Evolutionary conservation across 768 basidiomycete species (phyloP).

Genomic region (Hypholoma sublateritium): DNA sequence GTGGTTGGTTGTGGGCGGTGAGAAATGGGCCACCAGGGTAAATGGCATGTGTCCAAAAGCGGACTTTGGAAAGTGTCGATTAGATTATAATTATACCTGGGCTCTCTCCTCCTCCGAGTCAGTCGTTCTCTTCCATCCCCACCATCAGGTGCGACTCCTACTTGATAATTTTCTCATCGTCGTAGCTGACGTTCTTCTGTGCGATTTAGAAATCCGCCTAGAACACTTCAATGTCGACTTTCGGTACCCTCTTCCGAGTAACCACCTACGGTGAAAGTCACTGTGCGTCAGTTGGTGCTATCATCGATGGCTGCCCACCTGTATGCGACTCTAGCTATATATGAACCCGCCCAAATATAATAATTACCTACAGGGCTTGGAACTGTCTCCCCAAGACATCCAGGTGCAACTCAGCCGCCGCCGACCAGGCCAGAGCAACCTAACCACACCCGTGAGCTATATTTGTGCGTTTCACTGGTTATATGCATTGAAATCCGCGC

Average conservation of each 20-base stretch:
- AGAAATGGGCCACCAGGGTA: neutral
- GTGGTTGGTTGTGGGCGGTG: constrained; percentile 7
- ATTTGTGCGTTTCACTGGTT: neutral
- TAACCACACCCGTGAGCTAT: constrained; percentile 86
- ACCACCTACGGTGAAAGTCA: constrained; percentile 99
- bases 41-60: constrained; percentile 13
- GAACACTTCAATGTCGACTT: constrained; percentile 69
- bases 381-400: constrained; percentile 78
- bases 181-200: neutral
- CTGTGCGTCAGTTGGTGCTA: constrained; percentile 94
- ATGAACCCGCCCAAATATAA: constrained; percentile 8
- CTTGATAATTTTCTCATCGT: neutral
- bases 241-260: constrained; percentile 87
- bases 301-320: constrained; percentile 96
- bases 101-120: neutral
- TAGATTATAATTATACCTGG: constrained; percentile 14
- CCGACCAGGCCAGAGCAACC: constrained; percentile 92
- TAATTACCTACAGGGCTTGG: constrained; percentile 62
- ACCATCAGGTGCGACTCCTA: neutral
- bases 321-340: constrained; percentile 41
- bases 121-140: neutral
- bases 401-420: constrained; percentile 90
- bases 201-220: neutral
- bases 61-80: constrained; percentile 13
- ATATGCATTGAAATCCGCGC: neutral